phyloP scores from a whole-genome alignment of 176 grass and related monocot species.

The bread wheat (Triticum aestivum) region DNA sequence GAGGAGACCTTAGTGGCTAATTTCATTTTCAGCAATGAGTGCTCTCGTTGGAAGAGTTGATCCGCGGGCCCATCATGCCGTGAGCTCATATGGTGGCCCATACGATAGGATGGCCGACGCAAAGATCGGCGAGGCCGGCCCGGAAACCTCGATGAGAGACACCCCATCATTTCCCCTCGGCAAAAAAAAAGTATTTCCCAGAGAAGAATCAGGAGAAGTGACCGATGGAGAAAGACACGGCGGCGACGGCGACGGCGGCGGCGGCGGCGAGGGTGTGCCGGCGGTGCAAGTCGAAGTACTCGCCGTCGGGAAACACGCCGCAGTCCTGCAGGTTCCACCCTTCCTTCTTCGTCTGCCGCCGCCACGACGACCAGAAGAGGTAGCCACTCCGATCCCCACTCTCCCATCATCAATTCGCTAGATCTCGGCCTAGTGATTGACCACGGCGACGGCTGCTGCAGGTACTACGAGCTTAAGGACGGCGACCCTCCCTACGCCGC shows the following conservation, averaged over 20 bases:
- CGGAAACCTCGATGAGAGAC: too few relatives aligned
- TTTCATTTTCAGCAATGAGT: too few relatives aligned
- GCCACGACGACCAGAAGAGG: constrained; percentile 95
- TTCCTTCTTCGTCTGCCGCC: constrained; percentile 81
- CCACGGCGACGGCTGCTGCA: background rate
- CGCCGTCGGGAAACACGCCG: constrained; percentile 42
- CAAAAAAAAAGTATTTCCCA: too few relatives aligned
- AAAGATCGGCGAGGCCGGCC: too few relatives aligned
- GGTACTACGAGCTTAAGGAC: constrained; percentile 77
- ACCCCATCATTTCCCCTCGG: too few relatives aligned
- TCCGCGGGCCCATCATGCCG: too few relatives aligned
- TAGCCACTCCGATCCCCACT: background rate
- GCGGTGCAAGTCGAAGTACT: constrained; percentile 57
- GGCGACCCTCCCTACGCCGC: constrained; percentile 79
- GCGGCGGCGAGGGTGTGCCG: constrained; percentile 50
- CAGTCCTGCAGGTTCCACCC: constrained; percentile 79
- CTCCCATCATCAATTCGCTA: background rate
- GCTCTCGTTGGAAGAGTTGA: too few relatives aligned
- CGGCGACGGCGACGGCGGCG: background rate
- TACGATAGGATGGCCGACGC: too few relatives aligned
- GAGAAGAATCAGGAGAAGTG: too few relatives aligned
- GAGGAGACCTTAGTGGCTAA: too few relatives aligned
- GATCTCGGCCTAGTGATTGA: background rate
- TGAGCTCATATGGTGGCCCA: too few relatives aligned
- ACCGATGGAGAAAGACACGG: background rate